Conservation (phyloP, 1,284 basidiomycete species). For the Laetiporus sulphureus region DNA sequence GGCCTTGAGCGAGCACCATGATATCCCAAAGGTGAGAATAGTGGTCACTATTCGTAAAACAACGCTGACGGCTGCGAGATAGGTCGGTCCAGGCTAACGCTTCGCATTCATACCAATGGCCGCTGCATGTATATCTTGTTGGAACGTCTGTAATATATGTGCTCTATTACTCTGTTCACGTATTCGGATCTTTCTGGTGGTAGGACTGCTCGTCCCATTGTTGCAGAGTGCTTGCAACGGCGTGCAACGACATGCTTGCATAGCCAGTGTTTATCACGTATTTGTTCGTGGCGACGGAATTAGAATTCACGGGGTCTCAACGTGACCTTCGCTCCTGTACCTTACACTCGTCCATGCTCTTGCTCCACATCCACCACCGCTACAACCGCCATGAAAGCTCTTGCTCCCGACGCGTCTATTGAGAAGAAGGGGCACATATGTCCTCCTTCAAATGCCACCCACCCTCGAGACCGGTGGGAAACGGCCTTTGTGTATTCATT, state of each 20-base stretch:
- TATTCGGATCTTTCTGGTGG: background rate
- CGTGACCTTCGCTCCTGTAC: constrained; percentile 21
- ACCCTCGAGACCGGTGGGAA: constrained; percentile 79
- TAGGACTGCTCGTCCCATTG: background rate
- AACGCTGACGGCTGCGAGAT: too few species aligned
- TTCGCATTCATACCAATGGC: background rate
- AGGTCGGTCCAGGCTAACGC: constrained; percentile 75
- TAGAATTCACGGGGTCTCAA: constrained; percentile 23
- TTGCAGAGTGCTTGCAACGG: background rate
- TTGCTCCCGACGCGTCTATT: constrained; percentile 14
- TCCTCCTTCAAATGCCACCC: constrained; percentile 62
- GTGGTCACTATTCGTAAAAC: too few species aligned
- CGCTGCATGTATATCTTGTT: constrained; percentile 7
- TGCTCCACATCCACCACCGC: constrained; percentile 10
- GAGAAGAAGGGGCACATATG: constrained; percentile 65
- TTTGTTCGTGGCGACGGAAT: constrained; percentile 29
- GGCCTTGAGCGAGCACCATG: constrained; percentile 85
- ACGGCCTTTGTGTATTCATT: constrained; percentile 79
- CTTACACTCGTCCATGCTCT: constrained; percentile 24
- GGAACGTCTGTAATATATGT: constrained; percentile 3
- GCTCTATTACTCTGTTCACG: background rate
- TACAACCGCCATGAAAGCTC: constrained; percentile 23
- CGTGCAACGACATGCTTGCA: constrained; percentile 4
- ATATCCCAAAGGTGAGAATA: constrained; percentile 76
- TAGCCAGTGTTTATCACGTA: constrained; percentile 26